Percentiles rank a stretch among this genome's conserved stretches.
These are phyloP conservation scores for sunflower (Helianthus annuus) DNA, from an alignment of 129 eudicot genomes.

Conservation along the genomic window HanXRQr2.0-SUNRISE NC_035443.2:38915701-38916200, in stretches of 20 bases:
- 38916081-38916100: conserved; percentile 6
- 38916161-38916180: conserved; percentile 31
- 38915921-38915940: conserved; percentile 11
- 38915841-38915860: background rate
- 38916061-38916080: background rate
- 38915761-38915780: no score
- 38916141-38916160: conserved; percentile 11
- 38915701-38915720: no score
- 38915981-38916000: conserved; percentile 16
- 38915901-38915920: conserved; percentile 16
- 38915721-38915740: no score
- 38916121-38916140: conserved; percentile 1
- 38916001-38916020: conserved; percentile 20
- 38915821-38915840: background rate
- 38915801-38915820: background rate
- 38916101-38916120: conserved; percentile 2
- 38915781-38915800: background rate
- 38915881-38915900: conserved; percentile 23
- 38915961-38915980: conserved; percentile 25
- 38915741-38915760: no score
- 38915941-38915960: conserved; percentile 14
- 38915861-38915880: conserved; percentile 12
- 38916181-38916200: conserved; percentile 39
- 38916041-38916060: conserved; percentile 2
- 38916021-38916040: conserved; percentile 5